phyloP scores from a whole-genome alignment of 495 filamentous ascomycete species.

The Trichoderma asperelloides region DNA sequence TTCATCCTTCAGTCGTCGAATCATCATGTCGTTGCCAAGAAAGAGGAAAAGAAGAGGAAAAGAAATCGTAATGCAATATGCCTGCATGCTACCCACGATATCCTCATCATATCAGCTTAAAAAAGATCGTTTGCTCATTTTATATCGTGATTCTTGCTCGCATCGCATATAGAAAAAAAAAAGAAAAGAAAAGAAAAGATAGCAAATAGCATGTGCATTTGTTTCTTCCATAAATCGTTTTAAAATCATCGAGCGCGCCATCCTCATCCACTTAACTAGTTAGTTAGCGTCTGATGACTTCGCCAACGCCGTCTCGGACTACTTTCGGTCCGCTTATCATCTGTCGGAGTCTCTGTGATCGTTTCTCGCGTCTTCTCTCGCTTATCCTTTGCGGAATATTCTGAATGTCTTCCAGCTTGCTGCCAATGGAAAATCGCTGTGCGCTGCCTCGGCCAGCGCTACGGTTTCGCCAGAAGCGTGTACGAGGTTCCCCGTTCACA shows the following conservation, averaged over 20 bases:
- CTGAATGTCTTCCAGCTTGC: conserved; percentile 36
- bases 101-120: background rate
- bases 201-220: background rate
- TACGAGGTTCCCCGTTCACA: conserved; percentile 17
- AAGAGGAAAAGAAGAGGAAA: conserved; percentile 14
- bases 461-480: conserved; percentile 18
- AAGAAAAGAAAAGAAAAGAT: background rate
- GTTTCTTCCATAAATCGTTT: background rate
- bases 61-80: background rate
- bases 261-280: background rate
- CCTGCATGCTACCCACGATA: background rate
- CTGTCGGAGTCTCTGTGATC: conserved; percentile 54
- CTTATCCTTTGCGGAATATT: conserved; percentile 47
- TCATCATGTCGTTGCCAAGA: conserved; percentile 12
- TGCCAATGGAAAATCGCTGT: conserved; percentile 21
- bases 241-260: background rate
- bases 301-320: conserved; percentile 42
- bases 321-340: conserved; percentile 51
- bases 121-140: background rate
- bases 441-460: background rate
- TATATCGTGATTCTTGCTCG: background rate
- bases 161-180: background rate
- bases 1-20: background rate
- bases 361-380: conserved; percentile 54
- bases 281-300: conserved; percentile 28